phyloP scores from a whole-genome alignment of 2,329 filamentous ascomycete genomes.

The Aspergillus fumigatus region DNA sequence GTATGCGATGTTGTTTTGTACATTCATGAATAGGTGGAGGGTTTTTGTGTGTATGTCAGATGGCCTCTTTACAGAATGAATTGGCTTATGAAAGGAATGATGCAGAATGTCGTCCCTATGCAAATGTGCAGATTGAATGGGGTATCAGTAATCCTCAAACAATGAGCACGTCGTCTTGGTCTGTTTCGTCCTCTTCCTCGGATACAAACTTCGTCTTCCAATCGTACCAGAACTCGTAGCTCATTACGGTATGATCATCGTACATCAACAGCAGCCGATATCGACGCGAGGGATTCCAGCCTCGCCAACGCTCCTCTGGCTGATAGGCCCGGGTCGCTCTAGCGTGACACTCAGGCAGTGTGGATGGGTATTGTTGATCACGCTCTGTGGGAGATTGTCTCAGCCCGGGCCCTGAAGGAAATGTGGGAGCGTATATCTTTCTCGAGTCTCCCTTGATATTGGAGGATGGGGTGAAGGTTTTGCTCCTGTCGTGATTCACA shows the following conservation, averaged over 20 bases:
- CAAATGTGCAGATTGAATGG: background rate
- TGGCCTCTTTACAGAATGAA: no score
- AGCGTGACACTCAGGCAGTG: conserved; percentile 33
- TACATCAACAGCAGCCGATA: conserved; percentile 55
- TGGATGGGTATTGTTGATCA: conserved; percentile 9
- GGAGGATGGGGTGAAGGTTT: background rate
- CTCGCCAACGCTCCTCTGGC: conserved; percentile 37
- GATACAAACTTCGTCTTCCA: conserved; percentile 22
- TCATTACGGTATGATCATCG: conserved; percentile 53
- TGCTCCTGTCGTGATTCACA: conserved; percentile 4
- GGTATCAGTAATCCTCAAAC: conserved; percentile 3
- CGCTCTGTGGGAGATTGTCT: background rate
- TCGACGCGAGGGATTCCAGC: conserved; percentile 38
- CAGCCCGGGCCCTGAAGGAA: background rate
- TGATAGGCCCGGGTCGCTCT: conserved; percentile 27
- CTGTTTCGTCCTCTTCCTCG: conserved; percentile 5
- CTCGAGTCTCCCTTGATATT: background rate
- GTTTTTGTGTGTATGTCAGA: no score
- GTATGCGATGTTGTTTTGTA: background rate
- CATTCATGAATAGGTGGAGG: background rate
- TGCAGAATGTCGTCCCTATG: no score
- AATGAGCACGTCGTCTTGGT: conserved; percentile 13
- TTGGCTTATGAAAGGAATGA: no score
- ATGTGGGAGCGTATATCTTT: background rate
- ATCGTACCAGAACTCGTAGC: conserved; percentile 54